Evolutionary conservation across 139 green algal species (phyloP).

Genomic region (Chlorella vulgaris): DNA sequence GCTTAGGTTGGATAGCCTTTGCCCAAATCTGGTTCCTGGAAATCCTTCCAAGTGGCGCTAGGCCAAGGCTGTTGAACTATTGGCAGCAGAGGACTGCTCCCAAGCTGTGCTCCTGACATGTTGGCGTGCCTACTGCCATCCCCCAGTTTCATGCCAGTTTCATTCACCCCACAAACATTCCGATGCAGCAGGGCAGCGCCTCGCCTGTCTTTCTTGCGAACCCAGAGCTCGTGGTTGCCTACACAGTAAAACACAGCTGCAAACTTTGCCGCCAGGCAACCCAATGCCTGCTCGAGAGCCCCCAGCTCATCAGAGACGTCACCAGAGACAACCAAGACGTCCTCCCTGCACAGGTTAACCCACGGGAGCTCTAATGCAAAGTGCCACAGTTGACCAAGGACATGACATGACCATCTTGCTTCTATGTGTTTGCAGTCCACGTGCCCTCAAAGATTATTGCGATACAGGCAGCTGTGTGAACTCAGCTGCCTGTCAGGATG

Average conservation of each 20-base stretch:
- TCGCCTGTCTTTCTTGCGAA: conserved; percentile 8
- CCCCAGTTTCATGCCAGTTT: too few species aligned
- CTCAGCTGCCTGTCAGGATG: background rate
- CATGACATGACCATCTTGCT: background rate
- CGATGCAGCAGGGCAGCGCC: background rate
- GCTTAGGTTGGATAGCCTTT: too few species aligned
- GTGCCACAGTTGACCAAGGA: background rate
- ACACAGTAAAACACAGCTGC: conserved; percentile 62
- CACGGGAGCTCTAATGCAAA: background rate
- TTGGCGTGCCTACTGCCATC: too few species aligned
- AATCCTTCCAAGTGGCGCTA: too few species aligned
- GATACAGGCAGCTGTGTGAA: background rate
- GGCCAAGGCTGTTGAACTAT: too few species aligned
- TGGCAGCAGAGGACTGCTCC: too few species aligned
- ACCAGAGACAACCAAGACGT: conserved; percentile 72
- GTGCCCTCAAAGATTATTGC: background rate
- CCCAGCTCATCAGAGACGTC: conserved; percentile 71
- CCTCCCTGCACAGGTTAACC: conserved; percentile 3
- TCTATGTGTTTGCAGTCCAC: background rate
- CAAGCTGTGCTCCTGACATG: too few species aligned
- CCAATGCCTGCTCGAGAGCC: conserved; percentile 55
- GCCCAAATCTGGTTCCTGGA: too few species aligned
- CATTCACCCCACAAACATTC: background rate
- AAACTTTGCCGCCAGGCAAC: conserved; percentile 49
- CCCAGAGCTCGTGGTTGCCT: conserved; percentile 81